Base-by-base conservation (phyloP, 495 filamentous ascomycete species). In the Articulospora tetracladia region DNA sequence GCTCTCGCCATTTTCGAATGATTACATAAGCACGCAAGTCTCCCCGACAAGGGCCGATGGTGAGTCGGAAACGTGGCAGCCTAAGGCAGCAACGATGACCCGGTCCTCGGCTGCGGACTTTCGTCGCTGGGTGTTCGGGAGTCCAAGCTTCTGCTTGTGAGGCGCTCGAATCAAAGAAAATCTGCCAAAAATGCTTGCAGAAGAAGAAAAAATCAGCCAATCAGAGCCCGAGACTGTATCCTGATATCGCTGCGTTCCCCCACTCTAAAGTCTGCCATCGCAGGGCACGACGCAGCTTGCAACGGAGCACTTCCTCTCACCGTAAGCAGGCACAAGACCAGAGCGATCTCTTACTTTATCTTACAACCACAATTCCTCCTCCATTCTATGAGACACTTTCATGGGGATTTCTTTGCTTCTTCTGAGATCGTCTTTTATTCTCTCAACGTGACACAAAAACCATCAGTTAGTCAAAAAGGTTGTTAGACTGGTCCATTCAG, bases 1-100 rank as follows among this genome's bases (percentile, higher is more conserved):
- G 32, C 30, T 48, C 24, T 56, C 25, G 11, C 34, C 28, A 60
- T 39, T 46, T 41, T 44, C 15, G 22, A 20, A 19, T n/a, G 20
- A 52, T 46, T 59, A 59, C 28, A 11, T 52, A 52, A 52, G 53
- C 39, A 19, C 8, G 8, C 39, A 19, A 44, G 8, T 44, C 39
- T 7, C n/a, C 39, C 30, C 39, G 39, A 44, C 39, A 44, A 44
- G 17, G 39, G 15, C 39, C 39, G 39, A 44, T 12, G 3, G 10
- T n/a, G n/a, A n/a, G n/a, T n/a, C n/a, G n/a, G n/a, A n/a, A n/a
- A n/a, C n/a, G n/a, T n/a, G n/a, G n/a, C n/a, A n/a, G n/a, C n/a
- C n/a, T n/a, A n/a, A n/a, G n/a, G n/a, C n/a, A n/a, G n/a, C n/a
- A n/a, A n/a, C n/a, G n/a, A n/a, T n/a, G n/a, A n/a, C n/a, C n/a